These are phyloP conservation scores for Sporothrix curviconia DNA, from an alignment of 2,329 filamentous ascomycete genomes.

Conservation along the genomic window DNA sequence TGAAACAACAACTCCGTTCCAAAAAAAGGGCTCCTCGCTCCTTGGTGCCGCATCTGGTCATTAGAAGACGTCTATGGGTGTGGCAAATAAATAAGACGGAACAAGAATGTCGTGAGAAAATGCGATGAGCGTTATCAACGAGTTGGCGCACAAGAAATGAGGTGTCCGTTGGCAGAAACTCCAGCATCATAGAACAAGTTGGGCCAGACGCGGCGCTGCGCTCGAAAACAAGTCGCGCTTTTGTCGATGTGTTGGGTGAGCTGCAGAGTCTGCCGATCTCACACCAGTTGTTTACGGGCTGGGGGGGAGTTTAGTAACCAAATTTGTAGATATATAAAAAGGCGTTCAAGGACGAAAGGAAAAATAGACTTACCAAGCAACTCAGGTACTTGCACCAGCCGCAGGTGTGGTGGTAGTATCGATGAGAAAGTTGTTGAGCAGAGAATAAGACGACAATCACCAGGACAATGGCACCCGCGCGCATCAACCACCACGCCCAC, in stretches of 20 bases:
- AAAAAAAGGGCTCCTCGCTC: too few species aligned
- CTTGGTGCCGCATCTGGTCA: too few species aligned
- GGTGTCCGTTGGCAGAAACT: too few species aligned
- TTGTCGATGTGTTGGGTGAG: constrained; percentile 21
- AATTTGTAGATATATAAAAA: too few species aligned
- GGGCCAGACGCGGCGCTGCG: constrained; percentile 2
- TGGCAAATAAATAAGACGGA: too few species aligned
- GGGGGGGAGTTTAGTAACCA: too few species aligned
- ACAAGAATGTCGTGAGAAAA: too few species aligned
- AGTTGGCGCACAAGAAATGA: too few species aligned
- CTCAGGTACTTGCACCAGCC: constrained; percentile 93
- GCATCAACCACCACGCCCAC: constrained; percentile 96
- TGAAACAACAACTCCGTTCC: too few species aligned
- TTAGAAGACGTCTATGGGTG: too few species aligned
- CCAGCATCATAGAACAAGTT: constrained; percentile 11
- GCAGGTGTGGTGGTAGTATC: constrained; percentile 66
- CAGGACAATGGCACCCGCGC: constrained; percentile 69
- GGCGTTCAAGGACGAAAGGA: constrained; percentile 27
- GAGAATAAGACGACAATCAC: constrained; percentile 76
- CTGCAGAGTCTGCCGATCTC: constrained; percentile 39
- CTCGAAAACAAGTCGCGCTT: constrained; percentile 19
- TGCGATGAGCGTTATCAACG: too few species aligned
- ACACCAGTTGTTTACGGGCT: constrained; percentile 65
- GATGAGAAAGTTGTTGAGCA: constrained; percentile 90
- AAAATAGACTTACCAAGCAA: constrained; percentile 66